Conservation (phyloP, 2,329 filamentous ascomycete species). For the Fusarium abutilonis region DNA sequence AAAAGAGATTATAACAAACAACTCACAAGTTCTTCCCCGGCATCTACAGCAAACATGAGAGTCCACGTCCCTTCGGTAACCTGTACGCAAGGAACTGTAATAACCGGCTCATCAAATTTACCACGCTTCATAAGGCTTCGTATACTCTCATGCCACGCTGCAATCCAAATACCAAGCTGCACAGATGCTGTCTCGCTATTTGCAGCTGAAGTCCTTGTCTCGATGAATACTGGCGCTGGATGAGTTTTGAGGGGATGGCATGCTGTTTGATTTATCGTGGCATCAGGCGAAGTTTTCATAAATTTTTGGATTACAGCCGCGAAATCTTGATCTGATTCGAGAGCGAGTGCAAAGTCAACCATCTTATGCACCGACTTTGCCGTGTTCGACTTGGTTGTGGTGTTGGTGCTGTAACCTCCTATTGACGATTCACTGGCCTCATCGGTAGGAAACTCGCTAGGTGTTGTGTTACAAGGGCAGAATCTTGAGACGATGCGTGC, state of each 20-base stretch:
- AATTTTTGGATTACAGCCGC: slow-evolving; percentile 2
- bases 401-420: too few species aligned
- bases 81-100: slow-evolving; percentile 18
- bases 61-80: slow-evolving; percentile 8
- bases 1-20: background rate
- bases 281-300: background rate
- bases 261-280: slow-evolving; percentile 15
- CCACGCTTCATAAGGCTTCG: slow-evolving; percentile 13
- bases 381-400: too few species aligned
- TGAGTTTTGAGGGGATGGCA: slow-evolving; percentile 5
- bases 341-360: slow-evolving; percentile 22
- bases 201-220: slow-evolving; percentile 14
- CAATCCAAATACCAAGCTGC: slow-evolving; percentile 20
- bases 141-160: slow-evolving; percentile 23
- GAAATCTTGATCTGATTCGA: slow-evolving; percentile 3
- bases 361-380: slow-evolving; percentile 17
- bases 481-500: too few species aligned
- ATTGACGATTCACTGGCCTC: too few species aligned
- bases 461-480: too few species aligned
- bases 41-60: slow-evolving; percentile 18
- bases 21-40: slow-evolving; percentile 11
- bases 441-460: too few species aligned
- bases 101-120: background rate
- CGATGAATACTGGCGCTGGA: slow-evolving; percentile 19
- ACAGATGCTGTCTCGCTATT: slow-evolving; percentile 7